A percentile compares a stretch with the other conserved stretches of the same genome.
These are phyloP conservation scores for Mortierella sp. DNA, from an alignment of 371 early-diverging fungal genomes.

Conservation along the genomic window DNA sequence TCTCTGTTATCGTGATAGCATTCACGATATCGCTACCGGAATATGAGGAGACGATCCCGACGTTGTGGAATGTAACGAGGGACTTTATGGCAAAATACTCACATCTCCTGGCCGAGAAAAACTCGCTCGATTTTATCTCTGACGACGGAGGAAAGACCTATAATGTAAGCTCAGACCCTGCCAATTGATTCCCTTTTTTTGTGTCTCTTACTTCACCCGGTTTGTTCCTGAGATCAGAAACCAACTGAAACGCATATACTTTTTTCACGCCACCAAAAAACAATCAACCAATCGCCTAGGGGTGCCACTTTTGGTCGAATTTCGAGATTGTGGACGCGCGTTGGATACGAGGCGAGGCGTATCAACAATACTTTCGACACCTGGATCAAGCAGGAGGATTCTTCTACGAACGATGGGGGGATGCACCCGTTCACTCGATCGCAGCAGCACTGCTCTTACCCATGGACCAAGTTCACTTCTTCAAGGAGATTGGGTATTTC, in stretches of 20 bases:
- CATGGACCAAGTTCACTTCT: constrained; percentile 86
- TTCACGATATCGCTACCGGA: constrained; percentile 87
- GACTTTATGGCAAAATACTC: constrained; percentile 68
- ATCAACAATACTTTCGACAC: constrained; percentile 83
- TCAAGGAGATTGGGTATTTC: constrained; percentile 86
- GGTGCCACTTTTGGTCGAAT: constrained; percentile 97
- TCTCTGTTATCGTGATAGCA: constrained; percentile 14
- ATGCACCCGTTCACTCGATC: constrained; percentile 96
- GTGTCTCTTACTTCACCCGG: neutral
- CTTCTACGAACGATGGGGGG: constrained; percentile 97
- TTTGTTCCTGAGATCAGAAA: neutral
- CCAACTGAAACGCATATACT: neutral
- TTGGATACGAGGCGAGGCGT: constrained; percentile 80
- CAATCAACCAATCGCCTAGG: neutral
- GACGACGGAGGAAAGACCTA: constrained; percentile 48
- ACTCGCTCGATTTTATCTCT: constrained; percentile 54
- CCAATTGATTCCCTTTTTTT: too few relatives aligned
- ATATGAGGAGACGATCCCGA: constrained; percentile 83
- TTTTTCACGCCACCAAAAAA: neutral
- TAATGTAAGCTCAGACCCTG: too few relatives aligned
- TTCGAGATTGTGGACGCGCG: constrained; percentile 95
- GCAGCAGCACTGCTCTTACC: constrained; percentile 77
- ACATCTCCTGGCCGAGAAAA: constrained; percentile 58
- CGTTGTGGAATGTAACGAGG: constrained; percentile 80
- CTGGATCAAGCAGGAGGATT: constrained; percentile 92